A percentile compares a stretch with the other conserved stretches of the same genome.
Conservation (phyloP, 2,329 filamentous ascomycete species). For the Aspergillus versicolor region DNA sequence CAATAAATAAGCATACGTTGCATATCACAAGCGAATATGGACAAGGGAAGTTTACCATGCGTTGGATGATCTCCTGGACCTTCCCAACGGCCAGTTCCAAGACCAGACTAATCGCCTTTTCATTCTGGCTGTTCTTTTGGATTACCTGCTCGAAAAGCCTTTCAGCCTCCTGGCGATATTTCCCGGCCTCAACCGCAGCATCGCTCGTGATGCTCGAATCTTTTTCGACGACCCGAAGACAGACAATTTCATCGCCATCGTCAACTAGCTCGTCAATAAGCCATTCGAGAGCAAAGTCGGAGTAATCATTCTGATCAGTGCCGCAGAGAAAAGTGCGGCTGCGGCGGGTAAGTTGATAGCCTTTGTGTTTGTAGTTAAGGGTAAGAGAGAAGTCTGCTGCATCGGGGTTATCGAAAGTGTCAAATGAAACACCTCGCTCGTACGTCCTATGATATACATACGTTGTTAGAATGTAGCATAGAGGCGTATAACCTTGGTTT, state of each 20-base stretch:
- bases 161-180: slow-evolving; percentile 74
- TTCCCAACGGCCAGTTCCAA: slow-evolving; percentile 88
- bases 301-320: slow-evolving; percentile 87
- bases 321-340: slow-evolving; percentile 89
- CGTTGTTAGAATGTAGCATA: neutral
- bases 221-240: slow-evolving; percentile 82
- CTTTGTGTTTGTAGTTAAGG: slow-evolving; percentile 79
- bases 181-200: slow-evolving; percentile 60
- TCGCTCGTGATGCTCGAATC: slow-evolving; percentile 69
- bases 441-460: slow-evolving; percentile 52
- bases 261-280: slow-evolving; percentile 88
- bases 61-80: slow-evolving; percentile 84
- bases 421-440: slow-evolving; percentile 68
- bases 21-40: neutral
- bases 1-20: neutral
- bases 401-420: slow-evolving; percentile 68
- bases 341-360: slow-evolving; percentile 76
- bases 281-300: slow-evolving; percentile 90
- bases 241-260: slow-evolving; percentile 90
- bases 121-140: slow-evolving; percentile 73
- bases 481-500: neutral
- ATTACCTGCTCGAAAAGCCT: slow-evolving; percentile 73
- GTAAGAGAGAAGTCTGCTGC: slow-evolving; percentile 74
- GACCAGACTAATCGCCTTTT: slow-evolving; percentile 77
- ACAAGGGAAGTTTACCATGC: slow-evolving; percentile 62